phyloP scores from a whole-genome alignment of 371 early-diverging fungal genomes.

The Apophysomyces sp. region DNA sequence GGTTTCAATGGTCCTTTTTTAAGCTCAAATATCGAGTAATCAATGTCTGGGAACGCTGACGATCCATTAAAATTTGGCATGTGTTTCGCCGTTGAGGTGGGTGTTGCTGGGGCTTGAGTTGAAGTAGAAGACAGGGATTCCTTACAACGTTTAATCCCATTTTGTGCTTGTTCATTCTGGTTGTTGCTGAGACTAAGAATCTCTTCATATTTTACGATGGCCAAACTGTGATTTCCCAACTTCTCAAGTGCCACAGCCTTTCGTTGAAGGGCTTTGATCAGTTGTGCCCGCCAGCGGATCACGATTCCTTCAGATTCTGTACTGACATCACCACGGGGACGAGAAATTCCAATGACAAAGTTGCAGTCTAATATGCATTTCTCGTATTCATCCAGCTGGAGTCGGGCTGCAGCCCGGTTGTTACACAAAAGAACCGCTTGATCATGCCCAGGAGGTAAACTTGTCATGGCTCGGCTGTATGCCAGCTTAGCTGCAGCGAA shows the following conservation, averaged over 20 bases:
- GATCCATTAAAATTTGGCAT: background rate
- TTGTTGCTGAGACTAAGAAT: conserved; percentile 38
- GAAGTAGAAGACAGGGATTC: conserved; percentile 4
- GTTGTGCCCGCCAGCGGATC: conserved; percentile 49
- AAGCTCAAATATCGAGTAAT: conserved; percentile 6
- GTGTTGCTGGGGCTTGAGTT: background rate
- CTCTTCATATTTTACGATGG: conserved; percentile 63
- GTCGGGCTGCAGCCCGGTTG: conserved; percentile 77
- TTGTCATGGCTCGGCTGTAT: conserved; percentile 66
- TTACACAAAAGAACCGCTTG: conserved; percentile 60
- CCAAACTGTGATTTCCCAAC: conserved; percentile 70
- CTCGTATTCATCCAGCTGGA: conserved; percentile 77
- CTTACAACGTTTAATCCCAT: conserved; percentile 12
- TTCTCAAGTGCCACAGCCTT: conserved; percentile 75
- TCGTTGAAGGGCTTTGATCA: conserved; percentile 66
- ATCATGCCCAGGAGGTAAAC: conserved; percentile 50
- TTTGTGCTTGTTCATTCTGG: conserved; percentile 50
- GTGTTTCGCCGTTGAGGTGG: conserved; percentile 3
- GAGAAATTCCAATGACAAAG: conserved; percentile 34
- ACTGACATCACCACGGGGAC: conserved; percentile 13
- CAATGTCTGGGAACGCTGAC: background rate
- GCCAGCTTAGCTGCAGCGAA: conserved; percentile 68
- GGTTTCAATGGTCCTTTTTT: background rate
- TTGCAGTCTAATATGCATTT: conserved; percentile 58
- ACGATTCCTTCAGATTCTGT: conserved; percentile 20